Conservation (phyloP, 2,329 filamentous ascomycete species). For the Zasmidium angulare region DNA sequence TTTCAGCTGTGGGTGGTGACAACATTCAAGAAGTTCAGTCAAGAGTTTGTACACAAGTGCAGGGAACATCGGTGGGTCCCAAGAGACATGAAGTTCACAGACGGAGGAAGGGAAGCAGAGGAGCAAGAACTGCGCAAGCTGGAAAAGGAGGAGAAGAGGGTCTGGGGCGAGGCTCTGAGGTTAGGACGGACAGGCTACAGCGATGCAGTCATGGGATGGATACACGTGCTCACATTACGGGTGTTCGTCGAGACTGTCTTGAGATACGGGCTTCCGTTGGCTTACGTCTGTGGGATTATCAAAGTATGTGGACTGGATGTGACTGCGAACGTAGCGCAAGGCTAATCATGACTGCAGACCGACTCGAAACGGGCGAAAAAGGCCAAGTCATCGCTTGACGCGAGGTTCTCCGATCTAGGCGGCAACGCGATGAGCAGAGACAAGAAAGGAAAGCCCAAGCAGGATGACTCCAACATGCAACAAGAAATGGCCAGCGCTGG, state of each 20-base stretch:
- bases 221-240: constrained; percentile 84
- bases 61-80: constrained; percentile 94
- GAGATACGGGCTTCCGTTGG: constrained; percentile 86
- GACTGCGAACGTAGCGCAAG: background rate
- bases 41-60: constrained; percentile 88
- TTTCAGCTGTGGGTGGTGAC: constrained; percentile 86
- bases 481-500: constrained; percentile 81
- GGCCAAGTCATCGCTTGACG: constrained; percentile 66
- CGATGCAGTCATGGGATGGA: constrained; percentile 93
- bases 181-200: constrained; percentile 91
- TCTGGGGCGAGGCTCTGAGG: constrained; percentile 88
- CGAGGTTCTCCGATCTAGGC: constrained; percentile 84
- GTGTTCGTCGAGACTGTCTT: constrained; percentile 99
- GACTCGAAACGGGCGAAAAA: constrained; percentile 80
- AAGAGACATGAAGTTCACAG: constrained; percentile 87
- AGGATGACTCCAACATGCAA: constrained; percentile 78
- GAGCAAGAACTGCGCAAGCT: constrained; percentile 80
- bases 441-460: constrained; percentile 87
- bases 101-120: constrained; percentile 87
- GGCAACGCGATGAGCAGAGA: constrained; percentile 92
- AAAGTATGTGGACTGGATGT: constrained; percentile 59
- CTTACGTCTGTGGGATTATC: constrained; percentile 81
- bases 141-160: constrained; percentile 80
- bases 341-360: constrained; percentile 56
- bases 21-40: constrained; percentile 85